phyloP scores from a whole-genome alignment of 2,329 filamentous ascomycete genomes.

The Trichoderma asperellum region DNA sequence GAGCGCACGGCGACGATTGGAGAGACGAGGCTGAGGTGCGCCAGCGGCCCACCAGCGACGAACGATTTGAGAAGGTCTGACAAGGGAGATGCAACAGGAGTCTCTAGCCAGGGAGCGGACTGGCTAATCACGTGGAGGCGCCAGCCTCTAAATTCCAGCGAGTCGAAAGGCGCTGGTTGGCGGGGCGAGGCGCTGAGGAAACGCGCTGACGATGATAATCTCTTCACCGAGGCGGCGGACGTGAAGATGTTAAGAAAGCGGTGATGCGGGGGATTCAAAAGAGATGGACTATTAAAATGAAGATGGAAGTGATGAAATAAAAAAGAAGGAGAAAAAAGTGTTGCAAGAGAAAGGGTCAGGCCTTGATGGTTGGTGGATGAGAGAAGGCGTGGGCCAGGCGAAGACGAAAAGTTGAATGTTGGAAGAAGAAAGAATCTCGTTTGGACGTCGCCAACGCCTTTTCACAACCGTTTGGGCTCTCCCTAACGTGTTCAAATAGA shows the following conservation, averaged over 20 bases:
- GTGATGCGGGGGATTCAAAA: background rate
- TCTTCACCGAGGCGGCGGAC: background rate
- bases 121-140: slow-evolving; percentile 32
- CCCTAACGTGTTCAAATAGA: background rate
- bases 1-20: slow-evolving; percentile 36
- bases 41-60: slow-evolving; percentile 26
- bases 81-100: slow-evolving; percentile 4
- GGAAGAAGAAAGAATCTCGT: slow-evolving; percentile 14
- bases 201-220: background rate
- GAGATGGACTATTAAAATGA: background rate
- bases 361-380: background rate
- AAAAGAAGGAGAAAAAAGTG: background rate
- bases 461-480: background rate
- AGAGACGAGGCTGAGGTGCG: slow-evolving; percentile 31
- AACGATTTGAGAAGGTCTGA: slow-evolving; percentile 23
- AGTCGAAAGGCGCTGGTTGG: slow-evolving; percentile 8
- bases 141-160: slow-evolving; percentile 23
- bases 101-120: slow-evolving; percentile 14
- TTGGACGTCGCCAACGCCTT: slow-evolving; percentile 2
- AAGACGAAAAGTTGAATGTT: background rate
- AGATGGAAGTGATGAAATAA: background rate
- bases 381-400: background rate
- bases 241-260: background rate
- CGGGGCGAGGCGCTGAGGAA: background rate
- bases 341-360: background rate